These are phyloP conservation scores for Xylaria sp. DNA, from an alignment of 495 filamentous ascomycete genomes.

Conservation along the genomic window DNA sequence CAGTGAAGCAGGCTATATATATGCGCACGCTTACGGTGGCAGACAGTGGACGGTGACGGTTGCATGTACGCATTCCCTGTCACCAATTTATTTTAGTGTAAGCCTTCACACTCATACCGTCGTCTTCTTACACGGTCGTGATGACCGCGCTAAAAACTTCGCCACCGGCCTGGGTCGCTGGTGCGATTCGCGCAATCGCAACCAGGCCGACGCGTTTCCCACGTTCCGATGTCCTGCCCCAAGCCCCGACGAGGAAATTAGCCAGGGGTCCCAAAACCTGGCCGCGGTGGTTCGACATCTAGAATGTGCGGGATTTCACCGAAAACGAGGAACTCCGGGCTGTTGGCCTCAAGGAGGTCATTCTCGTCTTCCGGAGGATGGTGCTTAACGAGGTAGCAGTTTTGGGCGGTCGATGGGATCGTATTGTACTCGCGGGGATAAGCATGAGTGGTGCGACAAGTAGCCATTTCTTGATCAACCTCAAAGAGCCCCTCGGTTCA, in stretches of 20 bases:
- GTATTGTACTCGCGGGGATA: constrained; percentile 45
- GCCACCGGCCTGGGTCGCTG: constrained; percentile 50
- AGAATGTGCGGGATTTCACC: constrained; percentile 42
- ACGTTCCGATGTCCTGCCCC: constrained; percentile 57
- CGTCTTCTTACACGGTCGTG: constrained; percentile 68
- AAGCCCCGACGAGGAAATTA: constrained; percentile 52
- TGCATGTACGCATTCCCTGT: not conserved
- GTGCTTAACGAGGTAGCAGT: constrained; percentile 37
- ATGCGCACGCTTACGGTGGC: not conserved
- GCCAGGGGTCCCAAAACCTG: constrained; percentile 46
- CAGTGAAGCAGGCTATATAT: not conserved
- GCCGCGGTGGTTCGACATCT: constrained; percentile 53
- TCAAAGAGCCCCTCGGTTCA: constrained; percentile 43
- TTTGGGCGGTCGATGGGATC: constrained; percentile 45
- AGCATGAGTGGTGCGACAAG: constrained; percentile 53
- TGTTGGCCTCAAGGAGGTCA: constrained; percentile 42
- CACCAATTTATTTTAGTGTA: too few species aligned
- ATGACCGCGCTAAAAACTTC: constrained; percentile 60
- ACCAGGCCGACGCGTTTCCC: constrained; percentile 44
- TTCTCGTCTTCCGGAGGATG: constrained; percentile 33
- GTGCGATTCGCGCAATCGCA: constrained; percentile 40
- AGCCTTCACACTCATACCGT: constrained; percentile 63
- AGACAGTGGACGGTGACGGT: not conserved
- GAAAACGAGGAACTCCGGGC: constrained; percentile 46
- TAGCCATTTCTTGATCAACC: constrained; percentile 51